Percentiles rank a stretch among this genome's conserved stretches.
Conservation (phyloP, 257 asterid genomes). For the Przewalskia tangutica region DNA sequence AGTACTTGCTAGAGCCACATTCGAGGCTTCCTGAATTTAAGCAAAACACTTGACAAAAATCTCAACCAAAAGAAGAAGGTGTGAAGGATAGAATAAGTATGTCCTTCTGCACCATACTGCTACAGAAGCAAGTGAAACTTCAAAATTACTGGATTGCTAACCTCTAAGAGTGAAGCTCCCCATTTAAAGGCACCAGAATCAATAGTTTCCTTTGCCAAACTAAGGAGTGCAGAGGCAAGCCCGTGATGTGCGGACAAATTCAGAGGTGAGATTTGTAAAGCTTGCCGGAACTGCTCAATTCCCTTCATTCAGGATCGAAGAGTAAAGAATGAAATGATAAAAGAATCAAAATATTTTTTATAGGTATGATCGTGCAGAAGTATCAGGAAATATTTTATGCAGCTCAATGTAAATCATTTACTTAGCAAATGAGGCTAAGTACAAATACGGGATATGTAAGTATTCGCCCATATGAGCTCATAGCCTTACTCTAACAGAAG, state of each 20-base stretch:
- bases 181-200: conserved; percentile 75
- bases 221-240: conserved; percentile 82
- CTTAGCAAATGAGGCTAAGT: not conserved
- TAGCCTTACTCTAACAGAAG: not conserved
- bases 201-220: conserved; percentile 74
- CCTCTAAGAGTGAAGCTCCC: conserved; percentile 94
- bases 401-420: not conserved
- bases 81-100: not conserved
- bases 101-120: not conserved
- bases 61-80: not conserved
- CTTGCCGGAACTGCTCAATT: conserved; percentile 70
- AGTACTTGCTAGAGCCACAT: conserved; percentile 44
- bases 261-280: conserved; percentile 55
- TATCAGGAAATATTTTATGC: not conserved
- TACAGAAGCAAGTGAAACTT: conserved; percentile 7
- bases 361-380: not conserved
- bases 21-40: conserved; percentile 73
- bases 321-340: not conserved
- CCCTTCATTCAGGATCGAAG: conserved; percentile 38
- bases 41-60: conserved; percentile 10
- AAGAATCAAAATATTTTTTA: not conserved
- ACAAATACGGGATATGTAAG: not conserved
- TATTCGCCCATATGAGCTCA: not conserved
- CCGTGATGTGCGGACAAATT: conserved; percentile 77
- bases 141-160: conserved; percentile 16